Evolutionary conservation across 2,329 filamentous ascomycete species (phyloP).

Genomic region (Ophiocordyceps camponoti-floridani): DNA sequence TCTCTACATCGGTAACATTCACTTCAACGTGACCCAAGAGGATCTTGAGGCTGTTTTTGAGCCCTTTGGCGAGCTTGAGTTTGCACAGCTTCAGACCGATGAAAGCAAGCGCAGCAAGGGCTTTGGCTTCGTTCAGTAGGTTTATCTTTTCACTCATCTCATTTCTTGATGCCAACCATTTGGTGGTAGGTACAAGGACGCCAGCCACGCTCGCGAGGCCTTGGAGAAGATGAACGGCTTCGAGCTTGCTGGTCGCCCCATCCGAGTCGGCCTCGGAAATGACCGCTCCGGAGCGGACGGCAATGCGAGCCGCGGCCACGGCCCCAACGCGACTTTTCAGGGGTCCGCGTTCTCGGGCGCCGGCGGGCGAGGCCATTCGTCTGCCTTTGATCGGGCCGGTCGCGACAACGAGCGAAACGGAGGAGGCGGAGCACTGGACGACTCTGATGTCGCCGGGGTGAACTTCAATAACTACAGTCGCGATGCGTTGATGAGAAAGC

Average conservation of each 20-base stretch:
- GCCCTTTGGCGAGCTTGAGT: constrained; percentile 93
- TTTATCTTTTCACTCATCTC: constrained; percentile 8
- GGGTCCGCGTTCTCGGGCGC: constrained; percentile 83
- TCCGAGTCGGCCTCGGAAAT: constrained; percentile 96
- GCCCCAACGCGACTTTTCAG: constrained; percentile 57
- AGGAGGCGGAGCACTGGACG: constrained; percentile 86
- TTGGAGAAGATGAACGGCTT: constrained; percentile 99
- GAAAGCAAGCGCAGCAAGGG: constrained; percentile 79
- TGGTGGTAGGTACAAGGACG: constrained; percentile 59
- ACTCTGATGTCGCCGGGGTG: constrained; percentile 92
- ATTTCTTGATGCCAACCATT: background rate
- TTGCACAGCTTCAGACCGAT: constrained; percentile 94
- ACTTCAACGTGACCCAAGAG: constrained; percentile 96
- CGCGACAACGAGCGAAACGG: constrained; percentile 82
- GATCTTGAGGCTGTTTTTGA: constrained; percentile 94
- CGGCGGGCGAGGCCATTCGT: constrained; percentile 68
- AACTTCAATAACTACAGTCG: constrained; percentile 99
- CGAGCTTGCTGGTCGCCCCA: constrained; percentile 89
- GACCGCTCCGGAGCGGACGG: constrained; percentile 99
- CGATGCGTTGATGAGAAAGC: constrained; percentile 95
- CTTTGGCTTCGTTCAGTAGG: constrained; percentile 97
- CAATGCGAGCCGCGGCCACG: constrained; percentile 77
- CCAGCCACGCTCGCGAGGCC: constrained; percentile 79
- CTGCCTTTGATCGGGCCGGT: constrained; percentile 80
- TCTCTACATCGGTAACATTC: constrained; percentile 96